Conservation (phyloP, 352 stramenopile species). For the Phytopythium mirpurense region DNA sequence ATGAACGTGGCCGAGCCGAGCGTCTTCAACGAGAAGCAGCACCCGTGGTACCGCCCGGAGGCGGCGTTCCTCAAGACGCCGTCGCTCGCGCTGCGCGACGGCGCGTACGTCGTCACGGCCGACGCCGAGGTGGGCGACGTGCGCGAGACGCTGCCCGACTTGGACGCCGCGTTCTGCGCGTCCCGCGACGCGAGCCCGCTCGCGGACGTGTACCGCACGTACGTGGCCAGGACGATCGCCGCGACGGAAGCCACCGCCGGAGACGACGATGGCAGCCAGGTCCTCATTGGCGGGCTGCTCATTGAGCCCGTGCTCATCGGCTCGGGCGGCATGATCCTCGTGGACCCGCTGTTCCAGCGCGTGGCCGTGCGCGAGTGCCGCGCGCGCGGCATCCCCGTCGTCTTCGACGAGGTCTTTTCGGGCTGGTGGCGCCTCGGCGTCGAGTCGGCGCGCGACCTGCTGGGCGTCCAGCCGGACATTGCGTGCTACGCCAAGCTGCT, state of each 20-base stretch:
- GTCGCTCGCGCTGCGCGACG: slow-evolving; percentile 58
- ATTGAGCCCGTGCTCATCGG: slow-evolving; percentile 91
- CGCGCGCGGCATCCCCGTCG: slow-evolving; percentile 76
- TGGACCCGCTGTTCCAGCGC: slow-evolving; percentile 91
- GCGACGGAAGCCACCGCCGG: slow-evolving; percentile 7
- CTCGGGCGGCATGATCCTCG: slow-evolving; percentile 85
- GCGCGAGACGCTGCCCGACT: slow-evolving; percentile 28
- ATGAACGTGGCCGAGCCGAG: slow-evolving; percentile 90
- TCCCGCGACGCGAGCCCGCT: slow-evolving; percentile 30
- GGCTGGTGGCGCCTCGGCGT: slow-evolving; percentile 89
- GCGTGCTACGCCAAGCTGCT: slow-evolving; percentile 90
- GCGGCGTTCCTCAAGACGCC: slow-evolving; percentile 79
- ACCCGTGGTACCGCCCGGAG: slow-evolving; percentile 88
- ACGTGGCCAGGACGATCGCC: slow-evolving; percentile 56
- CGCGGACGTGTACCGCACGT: slow-evolving; percentile 51
- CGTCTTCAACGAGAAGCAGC: slow-evolving; percentile 90
- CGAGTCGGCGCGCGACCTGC: slow-evolving; percentile 75
- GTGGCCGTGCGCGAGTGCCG: slow-evolving; percentile 78
- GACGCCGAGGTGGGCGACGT: slow-evolving; percentile 39
- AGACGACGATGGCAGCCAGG: slow-evolving; percentile 13
- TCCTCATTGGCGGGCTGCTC: slow-evolving; percentile 67
- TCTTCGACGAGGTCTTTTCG: slow-evolving; percentile 92
- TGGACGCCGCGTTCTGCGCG: slow-evolving; percentile 55
- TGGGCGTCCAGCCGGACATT: slow-evolving; percentile 87
- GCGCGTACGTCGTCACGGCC: slow-evolving; percentile 50